Evolutionary conservation across 805 yeast species (phyloP).

Genomic region (Myxozyma mucilagina): DNA sequence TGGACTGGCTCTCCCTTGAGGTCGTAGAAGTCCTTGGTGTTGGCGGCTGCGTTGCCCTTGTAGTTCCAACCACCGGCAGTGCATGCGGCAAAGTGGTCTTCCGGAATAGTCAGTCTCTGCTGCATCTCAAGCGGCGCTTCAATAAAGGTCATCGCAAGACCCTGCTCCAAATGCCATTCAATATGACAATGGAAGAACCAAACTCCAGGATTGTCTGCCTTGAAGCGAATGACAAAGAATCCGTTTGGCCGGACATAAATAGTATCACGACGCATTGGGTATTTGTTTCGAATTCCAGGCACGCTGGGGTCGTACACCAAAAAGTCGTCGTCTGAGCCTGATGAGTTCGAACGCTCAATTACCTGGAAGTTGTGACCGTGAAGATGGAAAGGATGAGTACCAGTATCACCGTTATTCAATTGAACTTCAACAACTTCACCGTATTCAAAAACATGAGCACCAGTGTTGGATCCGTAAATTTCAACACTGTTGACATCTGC

Average conservation of each 20-base stretch:
- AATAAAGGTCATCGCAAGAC: slow-evolving; percentile 74
- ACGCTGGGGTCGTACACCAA: slow-evolving; percentile 56
- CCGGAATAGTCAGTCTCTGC: slow-evolving; percentile 58
- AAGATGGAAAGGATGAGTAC: slow-evolving; percentile 95
- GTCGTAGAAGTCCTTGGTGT: slow-evolving; percentile 59
- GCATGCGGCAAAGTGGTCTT: slow-evolving; percentile 61
- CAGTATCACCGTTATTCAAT: slow-evolving; percentile 82
- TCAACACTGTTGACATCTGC: slow-evolving; percentile 51
- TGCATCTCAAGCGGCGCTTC: slow-evolving; percentile 78
- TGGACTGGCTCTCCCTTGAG: slow-evolving; percentile 74
- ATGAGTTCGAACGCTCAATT: slow-evolving; percentile 66
- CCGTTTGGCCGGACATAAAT: slow-evolving; percentile 80
- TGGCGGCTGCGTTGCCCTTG: slow-evolving; percentile 89
- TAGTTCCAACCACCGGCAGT: slow-evolving; percentile 51
- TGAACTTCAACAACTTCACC: slow-evolving; percentile 75
- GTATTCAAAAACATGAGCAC: slow-evolving; percentile 68
- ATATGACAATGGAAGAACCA: slow-evolving; percentile 99
- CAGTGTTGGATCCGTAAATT: slow-evolving; percentile 82
- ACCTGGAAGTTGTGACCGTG: slow-evolving; percentile 93
- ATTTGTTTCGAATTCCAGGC: slow-evolving; percentile 57
- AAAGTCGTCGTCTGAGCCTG: slow-evolving; percentile 54
- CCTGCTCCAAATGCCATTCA: slow-evolving; percentile 97
- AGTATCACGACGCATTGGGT: slow-evolving; percentile 84
- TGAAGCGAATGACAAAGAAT: slow-evolving; percentile 79
- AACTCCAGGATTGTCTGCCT: slow-evolving; percentile 94